Conservation (phyloP, 208 protist genomes). For the Leishmania guyanensis region DNA sequence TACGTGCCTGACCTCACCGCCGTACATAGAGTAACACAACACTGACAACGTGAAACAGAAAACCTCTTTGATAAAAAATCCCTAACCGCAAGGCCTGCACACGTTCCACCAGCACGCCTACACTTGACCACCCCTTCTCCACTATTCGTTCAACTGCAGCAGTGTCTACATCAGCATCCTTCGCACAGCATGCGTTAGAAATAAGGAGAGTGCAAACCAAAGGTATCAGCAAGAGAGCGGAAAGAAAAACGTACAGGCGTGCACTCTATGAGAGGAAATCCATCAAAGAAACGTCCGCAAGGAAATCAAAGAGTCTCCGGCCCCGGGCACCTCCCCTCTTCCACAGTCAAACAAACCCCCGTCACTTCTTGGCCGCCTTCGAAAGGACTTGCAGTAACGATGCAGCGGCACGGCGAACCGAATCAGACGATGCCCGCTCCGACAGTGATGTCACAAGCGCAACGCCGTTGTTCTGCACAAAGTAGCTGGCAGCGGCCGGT, state of each 20-base stretch:
- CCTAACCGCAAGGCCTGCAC: neutral
- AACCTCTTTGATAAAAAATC: neutral
- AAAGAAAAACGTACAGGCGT: neutral
- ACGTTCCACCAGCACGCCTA: neutral
- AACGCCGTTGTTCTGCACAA: constrained; percentile 50
- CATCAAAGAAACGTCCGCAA: neutral
- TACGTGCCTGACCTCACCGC: neutral
- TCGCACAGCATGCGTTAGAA: neutral
- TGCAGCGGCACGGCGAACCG: constrained; percentile 58
- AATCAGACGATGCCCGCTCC: constrained; percentile 70
- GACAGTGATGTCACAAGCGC: constrained; percentile 53
- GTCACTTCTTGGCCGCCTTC: constrained; percentile 25
- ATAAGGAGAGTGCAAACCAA: neutral
- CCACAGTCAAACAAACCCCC: neutral
- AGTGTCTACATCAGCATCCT: neutral
- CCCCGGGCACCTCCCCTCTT: no score
- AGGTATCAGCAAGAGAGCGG: neutral
- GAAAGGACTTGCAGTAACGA: constrained; percentile 72
- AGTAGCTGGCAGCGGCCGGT: constrained; percentile 46
- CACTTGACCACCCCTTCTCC: neutral
- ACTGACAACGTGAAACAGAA: neutral
- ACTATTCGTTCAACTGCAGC: neutral
- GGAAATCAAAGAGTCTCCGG: neutral
- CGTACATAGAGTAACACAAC: neutral
- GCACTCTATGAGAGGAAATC: constrained; percentile 1